Percentiles rank a stretch among this genome's conserved stretches.
phyloP scores from a whole-genome alignment of 352 stramenopile species.

The Blastocystis sp. region DNA sequence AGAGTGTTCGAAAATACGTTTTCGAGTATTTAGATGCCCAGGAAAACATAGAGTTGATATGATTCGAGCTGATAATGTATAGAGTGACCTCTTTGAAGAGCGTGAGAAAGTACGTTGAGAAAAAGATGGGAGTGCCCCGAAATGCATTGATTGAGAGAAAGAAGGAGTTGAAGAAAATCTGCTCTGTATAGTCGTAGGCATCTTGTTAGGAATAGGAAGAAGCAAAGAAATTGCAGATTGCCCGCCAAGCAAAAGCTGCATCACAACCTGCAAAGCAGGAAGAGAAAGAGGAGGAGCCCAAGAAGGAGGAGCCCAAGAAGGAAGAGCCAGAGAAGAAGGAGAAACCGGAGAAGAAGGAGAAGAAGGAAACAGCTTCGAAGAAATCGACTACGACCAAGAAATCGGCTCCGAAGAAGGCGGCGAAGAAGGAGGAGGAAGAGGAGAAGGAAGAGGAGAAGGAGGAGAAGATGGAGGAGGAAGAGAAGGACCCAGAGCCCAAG shows the following conservation, averaged over 20 bases:
- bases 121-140: background rate
- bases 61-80: background rate
- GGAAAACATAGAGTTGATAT: background rate
- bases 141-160: background rate
- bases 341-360: background rate
- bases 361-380: background rate
- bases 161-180: background rate
- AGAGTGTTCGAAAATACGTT: background rate
- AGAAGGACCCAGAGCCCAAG: background rate
- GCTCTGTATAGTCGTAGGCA: background rate
- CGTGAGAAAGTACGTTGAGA: constrained; percentile 41
- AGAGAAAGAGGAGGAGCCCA: background rate
- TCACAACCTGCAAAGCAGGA: background rate
- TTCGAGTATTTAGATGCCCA: background rate
- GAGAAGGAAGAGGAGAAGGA: background rate
- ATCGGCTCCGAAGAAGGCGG: background rate
- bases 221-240: background rate
- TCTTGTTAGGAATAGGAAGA: background rate
- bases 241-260: background rate
- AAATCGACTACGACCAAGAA: background rate
- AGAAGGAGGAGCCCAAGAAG: background rate
- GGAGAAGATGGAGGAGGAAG: background rate
- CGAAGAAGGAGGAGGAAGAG: background rate
- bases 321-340: background rate
- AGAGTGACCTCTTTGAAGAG: background rate